A percentile compares a stretch with the other conserved stretches of the same genome.
Conservation (phyloP, 2,329 filamentous ascomycete species). For the Aspergillus versicolor region DNA sequence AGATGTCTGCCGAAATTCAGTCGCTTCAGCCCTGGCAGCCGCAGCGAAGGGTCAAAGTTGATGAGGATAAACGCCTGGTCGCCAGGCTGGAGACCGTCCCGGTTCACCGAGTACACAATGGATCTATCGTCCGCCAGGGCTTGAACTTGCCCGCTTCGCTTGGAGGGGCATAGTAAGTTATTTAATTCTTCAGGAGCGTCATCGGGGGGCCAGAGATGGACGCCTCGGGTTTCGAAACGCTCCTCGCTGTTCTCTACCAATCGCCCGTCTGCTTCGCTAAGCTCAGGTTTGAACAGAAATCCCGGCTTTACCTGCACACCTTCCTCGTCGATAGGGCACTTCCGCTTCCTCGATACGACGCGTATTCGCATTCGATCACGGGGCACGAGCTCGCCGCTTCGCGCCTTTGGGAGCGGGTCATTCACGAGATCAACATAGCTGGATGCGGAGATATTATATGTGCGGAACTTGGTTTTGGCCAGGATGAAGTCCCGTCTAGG, state of each 20-base stretch:
- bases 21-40: constrained; percentile 24
- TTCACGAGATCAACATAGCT: constrained; percentile 47
- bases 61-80: constrained; percentile 38
- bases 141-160: constrained; percentile 31
- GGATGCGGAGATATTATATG: constrained; percentile 41
- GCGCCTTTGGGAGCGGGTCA: constrained; percentile 29
- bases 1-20: constrained; percentile 9
- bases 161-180: constrained; percentile 40
- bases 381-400: constrained; percentile 26
- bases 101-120: constrained; percentile 40
- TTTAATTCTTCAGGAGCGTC: constrained; percentile 38
- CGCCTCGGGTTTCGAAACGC: constrained; percentile 38
- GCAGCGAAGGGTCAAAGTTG: constrained; percentile 40
- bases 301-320: constrained; percentile 25
- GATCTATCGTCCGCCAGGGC: constrained; percentile 41
- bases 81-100: constrained; percentile 19
- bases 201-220: constrained; percentile 43
- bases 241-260: constrained; percentile 39
- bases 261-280: constrained; percentile 23
- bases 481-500: constrained; percentile 42
- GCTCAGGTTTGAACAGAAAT: constrained; percentile 30
- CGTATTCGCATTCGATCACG: constrained; percentile 43
- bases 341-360: constrained; percentile 43
- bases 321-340: constrained; percentile 37
- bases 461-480: constrained; percentile 44